Conservation (phyloP, 129 eudicot species). For the Helianthus annuus region HanXRQr2.0-SUNRISE NC_035449.2:3279037-3279536, state of each 20-base stretch:
- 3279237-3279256: background rate
- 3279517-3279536: too few species aligned
- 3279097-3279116: conserved; percentile 72
- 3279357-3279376: too few species aligned
- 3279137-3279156: conserved; percentile 89
- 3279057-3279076: conserved; percentile 10
- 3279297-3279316: background rate
- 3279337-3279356: too few species aligned
- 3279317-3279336: background rate
- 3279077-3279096: conserved; percentile 87
- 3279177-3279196: background rate
- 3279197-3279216: background rate
- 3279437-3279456: too few species aligned
- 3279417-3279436: too few species aligned
- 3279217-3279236: background rate
- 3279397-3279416: too few species aligned
- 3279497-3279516: too few species aligned
- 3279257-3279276: background rate
- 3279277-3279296: background rate
- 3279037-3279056: background rate
- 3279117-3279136: conserved; percentile 84
- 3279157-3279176: conserved; percentile 92
- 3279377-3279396: too few species aligned
- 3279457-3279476: too few species aligned
- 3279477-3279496: too few species aligned